Evolutionary conservation across 2,329 filamentous ascomycete genomes (phyloP).

Genomic region (Fusarium piperis): DNA sequence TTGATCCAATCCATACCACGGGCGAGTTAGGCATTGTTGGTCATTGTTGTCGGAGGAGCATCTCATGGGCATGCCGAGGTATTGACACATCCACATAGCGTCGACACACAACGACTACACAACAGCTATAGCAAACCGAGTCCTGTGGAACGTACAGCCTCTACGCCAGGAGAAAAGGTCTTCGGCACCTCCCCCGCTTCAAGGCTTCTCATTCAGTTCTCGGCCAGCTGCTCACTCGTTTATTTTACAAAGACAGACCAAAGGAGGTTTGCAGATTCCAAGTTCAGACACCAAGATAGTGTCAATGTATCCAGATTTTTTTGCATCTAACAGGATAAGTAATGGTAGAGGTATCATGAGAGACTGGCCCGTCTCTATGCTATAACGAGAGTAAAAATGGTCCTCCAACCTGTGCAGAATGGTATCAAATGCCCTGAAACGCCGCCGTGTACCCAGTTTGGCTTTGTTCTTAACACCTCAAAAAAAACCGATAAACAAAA

Average conservation of each 20-base stretch:
- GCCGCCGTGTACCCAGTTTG: constrained; percentile 28
- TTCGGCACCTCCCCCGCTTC: background rate
- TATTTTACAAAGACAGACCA: background rate
- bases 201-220: background rate
- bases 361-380: constrained; percentile 29
- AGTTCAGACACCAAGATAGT: background rate
- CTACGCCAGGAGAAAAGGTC: background rate
- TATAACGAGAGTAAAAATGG: constrained; percentile 30
- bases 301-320: constrained; percentile 5
- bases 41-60: background rate
- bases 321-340: constrained; percentile 16
- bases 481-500: constrained; percentile 30
- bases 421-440: constrained; percentile 42
- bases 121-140: background rate
- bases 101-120: background rate
- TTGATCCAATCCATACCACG: background rate
- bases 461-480: constrained; percentile 10
- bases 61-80: background rate
- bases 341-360: constrained; percentile 15
- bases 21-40: background rate
- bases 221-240: background rate
- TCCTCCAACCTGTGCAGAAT: constrained; percentile 36
- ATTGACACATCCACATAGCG: background rate
- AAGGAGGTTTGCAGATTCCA: background rate
- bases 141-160: background rate